phyloP scores from a whole-genome alignment of 495 filamentous ascomycete species.

The Achaetomiella virescens region DNA sequence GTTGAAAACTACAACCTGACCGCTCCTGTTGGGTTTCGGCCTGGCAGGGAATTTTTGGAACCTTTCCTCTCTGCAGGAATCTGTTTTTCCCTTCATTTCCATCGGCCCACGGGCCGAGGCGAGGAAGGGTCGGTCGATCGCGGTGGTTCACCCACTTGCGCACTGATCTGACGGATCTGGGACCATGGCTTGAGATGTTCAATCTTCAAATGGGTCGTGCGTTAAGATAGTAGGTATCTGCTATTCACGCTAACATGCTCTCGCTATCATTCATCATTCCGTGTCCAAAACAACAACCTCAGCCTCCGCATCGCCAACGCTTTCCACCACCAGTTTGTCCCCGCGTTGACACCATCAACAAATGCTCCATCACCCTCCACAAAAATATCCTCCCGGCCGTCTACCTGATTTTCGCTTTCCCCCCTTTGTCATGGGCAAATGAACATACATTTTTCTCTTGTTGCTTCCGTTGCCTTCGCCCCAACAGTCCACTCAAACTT shows the following conservation, averaged over 20 bases:
- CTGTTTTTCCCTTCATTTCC: slow-evolving; percentile 17
- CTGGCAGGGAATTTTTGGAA: slow-evolving; percentile 32
- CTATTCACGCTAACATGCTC: neutral
- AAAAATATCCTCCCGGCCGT: slow-evolving; percentile 56
- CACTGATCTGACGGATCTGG: neutral
- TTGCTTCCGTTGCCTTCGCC: slow-evolving; percentile 43
- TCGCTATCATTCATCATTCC: slow-evolving; percentile 23
- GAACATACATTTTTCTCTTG: slow-evolving; percentile 65
- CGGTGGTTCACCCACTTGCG: neutral
- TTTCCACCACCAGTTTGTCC: slow-evolving; percentile 58
- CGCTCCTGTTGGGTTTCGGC: slow-evolving; percentile 31
- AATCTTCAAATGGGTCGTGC: no score
- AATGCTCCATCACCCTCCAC: slow-evolving; percentile 72
- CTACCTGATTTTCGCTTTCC: slow-evolving; percentile 58
- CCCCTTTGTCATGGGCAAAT: slow-evolving; percentile 66
- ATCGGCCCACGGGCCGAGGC: slow-evolving; percentile 22
- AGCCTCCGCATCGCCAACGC: slow-evolving; percentile 58
- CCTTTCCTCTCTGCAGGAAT: slow-evolving; percentile 22
- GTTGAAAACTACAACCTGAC: slow-evolving; percentile 54
- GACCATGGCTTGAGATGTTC: neutral
- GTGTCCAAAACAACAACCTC: slow-evolving; percentile 62
- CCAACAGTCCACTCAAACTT: slow-evolving; percentile 59
- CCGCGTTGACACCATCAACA: slow-evolving; percentile 49
- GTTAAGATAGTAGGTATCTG: neutral
- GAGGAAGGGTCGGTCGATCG: slow-evolving; percentile 13